Evolutionary conservation across 1,284 basidiomycete species (phyloP), one percentile per base, ranked within the genome.

Genomic region (Ganoderma multipileum): DNA sequence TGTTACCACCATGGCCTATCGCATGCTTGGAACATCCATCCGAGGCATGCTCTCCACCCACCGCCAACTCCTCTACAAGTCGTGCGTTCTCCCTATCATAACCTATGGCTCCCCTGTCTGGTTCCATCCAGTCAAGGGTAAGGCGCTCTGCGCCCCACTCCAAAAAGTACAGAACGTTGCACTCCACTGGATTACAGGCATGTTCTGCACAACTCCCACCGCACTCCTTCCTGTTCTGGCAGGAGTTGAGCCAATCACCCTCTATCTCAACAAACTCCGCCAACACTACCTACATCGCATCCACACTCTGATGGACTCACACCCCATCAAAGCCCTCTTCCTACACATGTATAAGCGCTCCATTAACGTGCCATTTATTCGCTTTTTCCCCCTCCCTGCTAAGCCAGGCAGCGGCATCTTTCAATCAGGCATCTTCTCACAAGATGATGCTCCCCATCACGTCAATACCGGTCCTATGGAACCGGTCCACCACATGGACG

Each of bases 1-100:
- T 20, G 73, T 65, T 42, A 75, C 78, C 0, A 73, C 80, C 2
- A 64, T 58, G 9, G 74, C 75, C 0, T 63, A 82, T 0, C 70
- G 71, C 0, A 79, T 81, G 76, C 74, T n/a, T n/a, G n/a, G n/a
- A n/a, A n/a, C n/a, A n/a, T n/a, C n/a, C n/a, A n/a, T n/a, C n/a
- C n/a, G n/a, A n/a, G n/a, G n/a, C n/a, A n/a, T n/a, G n/a, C n/a
- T n/a, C n/a, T n/a, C n/a, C n/a, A n/a, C n/a, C n/a, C n/a, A n/a
- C n/a, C n/a, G n/a, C n/a, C n/a, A n/a, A n/a, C n/a, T n/a, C n/a
- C n/a, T n/a, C n/a, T n/a, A n/a, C n/a, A n/a, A n/a, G n/a, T n/a
- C n/a, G n/a, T n/a, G n/a, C n/a, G n/a, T n/a, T n/a, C n/a, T n/a
- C n/a, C n/a, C n/a, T n/a, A n/a, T n/a, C n/a, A n/a, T n/a, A n/a